These are phyloP conservation scores for Colletotrichum camelliae DNA, from an alignment of 2,329 filamentous ascomycete genomes.

Conservation along the genomic window DNA sequence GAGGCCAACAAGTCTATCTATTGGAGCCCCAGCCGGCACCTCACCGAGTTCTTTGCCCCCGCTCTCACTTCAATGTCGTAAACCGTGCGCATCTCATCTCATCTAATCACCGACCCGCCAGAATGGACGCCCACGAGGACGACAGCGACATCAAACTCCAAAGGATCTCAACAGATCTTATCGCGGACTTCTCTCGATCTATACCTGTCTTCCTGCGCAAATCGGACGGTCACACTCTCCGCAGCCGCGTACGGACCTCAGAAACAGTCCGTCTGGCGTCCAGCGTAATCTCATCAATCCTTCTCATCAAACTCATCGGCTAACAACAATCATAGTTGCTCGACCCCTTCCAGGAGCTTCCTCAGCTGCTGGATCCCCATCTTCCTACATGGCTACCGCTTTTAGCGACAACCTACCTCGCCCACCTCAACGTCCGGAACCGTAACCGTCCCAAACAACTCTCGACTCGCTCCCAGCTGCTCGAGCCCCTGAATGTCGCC, in stretches of 20 bases:
- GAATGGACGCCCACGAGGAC: slow-evolving; percentile 66
- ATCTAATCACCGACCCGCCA: background rate
- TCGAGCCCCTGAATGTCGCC: slow-evolving; percentile 68
- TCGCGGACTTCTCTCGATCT: slow-evolving; percentile 61
- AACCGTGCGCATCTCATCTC: background rate
- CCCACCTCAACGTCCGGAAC: slow-evolving; percentile 59
- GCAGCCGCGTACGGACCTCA: slow-evolving; percentile 53
- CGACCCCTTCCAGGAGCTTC: slow-evolving; percentile 93
- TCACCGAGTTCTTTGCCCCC: background rate
- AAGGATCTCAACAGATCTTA: slow-evolving; percentile 62
- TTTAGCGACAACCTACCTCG: slow-evolving; percentile 78
- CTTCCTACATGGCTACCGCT: slow-evolving; percentile 77
- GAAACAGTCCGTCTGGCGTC: slow-evolving; percentile 55
- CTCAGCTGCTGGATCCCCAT: slow-evolving; percentile 88
- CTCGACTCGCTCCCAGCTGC: slow-evolving; percentile 42
- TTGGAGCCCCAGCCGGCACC: background rate
- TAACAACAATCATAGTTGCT: slow-evolving; percentile 53
- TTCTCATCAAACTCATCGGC: background rate
- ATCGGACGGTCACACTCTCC: slow-evolving; percentile 50
- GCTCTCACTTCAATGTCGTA: background rate
- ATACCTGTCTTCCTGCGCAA: slow-evolving; percentile 59
- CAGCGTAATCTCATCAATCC: slow-evolving; percentile 38
- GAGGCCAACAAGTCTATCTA: background rate
- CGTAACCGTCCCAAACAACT: slow-evolving; percentile 31
- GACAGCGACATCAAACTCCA: slow-evolving; percentile 69